phyloP scores from a whole-genome alignment of 441 rosid species.

The Euphorbia neoarborescens region DNA sequence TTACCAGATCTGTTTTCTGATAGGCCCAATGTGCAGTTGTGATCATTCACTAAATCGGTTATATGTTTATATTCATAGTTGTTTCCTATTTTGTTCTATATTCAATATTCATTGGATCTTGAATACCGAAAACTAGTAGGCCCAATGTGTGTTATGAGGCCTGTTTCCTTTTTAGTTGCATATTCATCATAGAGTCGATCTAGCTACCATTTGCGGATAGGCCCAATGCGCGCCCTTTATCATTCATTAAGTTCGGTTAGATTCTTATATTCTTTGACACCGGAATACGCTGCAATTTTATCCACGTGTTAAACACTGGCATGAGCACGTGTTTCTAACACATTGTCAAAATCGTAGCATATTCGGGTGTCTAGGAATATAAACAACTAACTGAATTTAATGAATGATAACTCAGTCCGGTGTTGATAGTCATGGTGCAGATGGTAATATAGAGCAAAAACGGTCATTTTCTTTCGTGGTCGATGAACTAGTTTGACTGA shows the following conservation, averaged over 20 bases:
- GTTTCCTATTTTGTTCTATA: background rate
- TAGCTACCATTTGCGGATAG: background rate
- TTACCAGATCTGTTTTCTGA: background rate
- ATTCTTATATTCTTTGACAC: background rate
- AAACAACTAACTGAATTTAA: too few species aligned
- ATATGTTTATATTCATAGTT: background rate
- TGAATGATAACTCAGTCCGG: too few species aligned
- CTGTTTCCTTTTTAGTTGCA: background rate
- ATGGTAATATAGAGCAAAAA: too few species aligned
- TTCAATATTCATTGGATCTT: background rate
- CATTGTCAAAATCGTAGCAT: background rate
- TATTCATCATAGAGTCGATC: background rate
- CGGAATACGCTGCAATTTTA: background rate
- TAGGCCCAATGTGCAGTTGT: conserved; percentile 1
- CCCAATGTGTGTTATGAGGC: background rate
- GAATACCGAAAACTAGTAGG: background rate
- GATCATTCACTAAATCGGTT: background rate
- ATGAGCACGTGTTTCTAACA: too few species aligned
- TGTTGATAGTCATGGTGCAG: too few species aligned
- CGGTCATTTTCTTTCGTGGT: background rate
- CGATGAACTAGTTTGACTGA: background rate
- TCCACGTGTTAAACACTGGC: background rate
- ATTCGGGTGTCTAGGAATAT: too few species aligned
- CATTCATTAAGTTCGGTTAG: background rate
- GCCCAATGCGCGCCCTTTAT: conserved; percentile 4